These are phyloP conservation scores for Dryas drummondii DNA, from an alignment of 306 rosid species.

Conservation along the genomic window DNA sequence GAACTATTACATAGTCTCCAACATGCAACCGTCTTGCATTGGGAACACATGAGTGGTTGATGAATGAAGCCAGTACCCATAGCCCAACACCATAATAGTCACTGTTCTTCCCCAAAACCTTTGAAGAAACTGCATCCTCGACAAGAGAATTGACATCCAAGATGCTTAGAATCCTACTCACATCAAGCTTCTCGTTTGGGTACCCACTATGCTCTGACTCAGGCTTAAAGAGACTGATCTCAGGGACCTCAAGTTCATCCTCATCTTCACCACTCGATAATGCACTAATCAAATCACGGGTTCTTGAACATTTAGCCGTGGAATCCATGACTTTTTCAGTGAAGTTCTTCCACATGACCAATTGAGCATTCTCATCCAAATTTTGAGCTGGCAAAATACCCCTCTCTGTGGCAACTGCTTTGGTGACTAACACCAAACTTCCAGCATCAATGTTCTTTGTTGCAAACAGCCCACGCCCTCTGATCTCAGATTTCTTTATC, in stretches of 20 bases:
- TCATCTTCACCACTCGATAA: slow-evolving; percentile 76
- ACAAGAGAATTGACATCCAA: slow-evolving; percentile 86
- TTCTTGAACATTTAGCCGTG: slow-evolving; percentile 40
- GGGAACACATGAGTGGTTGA: slow-evolving; percentile 83
- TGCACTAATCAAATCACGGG: slow-evolving; percentile 41
- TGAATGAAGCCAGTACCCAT: slow-evolving; percentile 73
- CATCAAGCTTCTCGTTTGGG: slow-evolving; percentile 37
- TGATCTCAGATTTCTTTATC: slow-evolving; percentile 59
- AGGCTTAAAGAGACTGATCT: slow-evolving; percentile 52
- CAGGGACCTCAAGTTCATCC: slow-evolving; percentile 60
- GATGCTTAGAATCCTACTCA: slow-evolving; percentile 43
- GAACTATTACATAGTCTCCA: slow-evolving; percentile 72
- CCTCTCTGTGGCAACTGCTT: slow-evolving; percentile 73
- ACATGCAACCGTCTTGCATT: slow-evolving; percentile 73
- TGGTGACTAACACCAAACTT: slow-evolving; percentile 55
- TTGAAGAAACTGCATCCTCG: slow-evolving; percentile 62
- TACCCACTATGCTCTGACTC: slow-evolving; percentile 24
- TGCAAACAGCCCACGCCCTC: slow-evolving; percentile 74
- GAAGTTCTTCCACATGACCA: slow-evolving; percentile 89
- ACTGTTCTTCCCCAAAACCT: slow-evolving; percentile 66
- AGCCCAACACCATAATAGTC: slow-evolving; percentile 76
- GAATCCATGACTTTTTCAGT: slow-evolving; percentile 51
- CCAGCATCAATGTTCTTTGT: slow-evolving; percentile 75
- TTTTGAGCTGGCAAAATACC: slow-evolving; percentile 62
- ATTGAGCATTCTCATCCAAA: slow-evolving; percentile 65